Evolutionary conservation across 495 filamentous ascomycete species (phyloP).

Genomic region (Sordaria brevicollis): DNA sequence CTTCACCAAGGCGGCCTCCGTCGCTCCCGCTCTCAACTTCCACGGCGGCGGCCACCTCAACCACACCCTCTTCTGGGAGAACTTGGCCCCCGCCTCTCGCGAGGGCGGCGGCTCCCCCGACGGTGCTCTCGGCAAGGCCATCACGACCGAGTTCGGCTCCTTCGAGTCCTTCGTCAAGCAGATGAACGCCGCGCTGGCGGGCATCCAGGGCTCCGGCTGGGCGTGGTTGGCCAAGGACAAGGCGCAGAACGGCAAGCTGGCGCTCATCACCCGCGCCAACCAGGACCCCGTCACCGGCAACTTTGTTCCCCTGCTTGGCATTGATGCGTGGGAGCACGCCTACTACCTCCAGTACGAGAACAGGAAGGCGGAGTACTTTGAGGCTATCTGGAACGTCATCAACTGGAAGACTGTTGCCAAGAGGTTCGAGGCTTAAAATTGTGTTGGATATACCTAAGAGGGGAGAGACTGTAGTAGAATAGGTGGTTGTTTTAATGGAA

Average conservation of each 20-base stretch:
- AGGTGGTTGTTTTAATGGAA: background rate
- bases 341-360: constrained; percentile 89
- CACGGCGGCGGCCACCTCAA: constrained; percentile 93
- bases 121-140: constrained; percentile 49
- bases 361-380: constrained; percentile 97
- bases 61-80: constrained; percentile 97
- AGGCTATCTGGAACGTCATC: constrained; percentile 90
- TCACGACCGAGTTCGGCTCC: constrained; percentile 69
- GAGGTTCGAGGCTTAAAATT: constrained; percentile 51
- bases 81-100: constrained; percentile 65
- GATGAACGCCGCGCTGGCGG: constrained; percentile 75
- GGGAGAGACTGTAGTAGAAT: background rate
- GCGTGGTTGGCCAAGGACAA: constrained; percentile 93
- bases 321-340: constrained; percentile 78
- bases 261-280: constrained; percentile 68
- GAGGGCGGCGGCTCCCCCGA: constrained; percentile 67
- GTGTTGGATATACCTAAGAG: background rate
- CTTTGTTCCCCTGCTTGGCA: constrained; percentile 66
- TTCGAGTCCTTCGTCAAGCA: constrained; percentile 67
- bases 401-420: constrained; percentile 91
- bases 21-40: constrained; percentile 90
- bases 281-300: constrained; percentile 80
- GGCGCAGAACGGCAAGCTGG: constrained; percentile 56
- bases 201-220: constrained; percentile 93
- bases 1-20: constrained; percentile 59